Base-by-base conservation (phyloP, 2,329 filamentous ascomycete species). In the Pseudogymnoascus sp. region DNA sequence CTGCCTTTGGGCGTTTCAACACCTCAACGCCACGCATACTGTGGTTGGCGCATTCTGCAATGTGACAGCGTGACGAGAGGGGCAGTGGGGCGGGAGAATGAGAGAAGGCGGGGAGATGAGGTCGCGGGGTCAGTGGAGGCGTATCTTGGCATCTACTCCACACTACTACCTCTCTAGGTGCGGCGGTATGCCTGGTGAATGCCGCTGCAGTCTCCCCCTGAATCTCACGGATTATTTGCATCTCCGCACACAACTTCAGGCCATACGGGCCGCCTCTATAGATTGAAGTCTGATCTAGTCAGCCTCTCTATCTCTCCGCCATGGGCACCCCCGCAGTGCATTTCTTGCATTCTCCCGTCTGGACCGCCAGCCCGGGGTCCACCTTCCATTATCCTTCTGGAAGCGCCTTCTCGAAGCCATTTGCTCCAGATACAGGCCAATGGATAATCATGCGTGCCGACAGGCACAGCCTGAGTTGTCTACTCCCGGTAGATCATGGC, bases 261-360 rank as follows among this genome's bases (percentile, higher is more conserved):
- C 23, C 43, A 28, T 25, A 16, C 48, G 48, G 48, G 48, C 48
- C 48, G 48, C 48, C 4, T 14, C 23, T 54, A 54, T 31, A 54
- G 48, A 54, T 54, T 54, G 28, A 31, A 25, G 48, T 54, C 48
- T 54, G 48, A 31, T 31, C 23, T 54, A 54, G 16, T 28, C 45
- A 54, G 23, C 48, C 28, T 31, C 48, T 54, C 48, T 25, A 54
- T 54, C 45, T 54, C 14, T 31, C 23, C 23, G 21, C 5, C 43
- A 48, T 28, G 25, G 23, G 48, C 14, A 28, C n/a, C 23, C n/a
- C 48, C 48, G 10, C 25, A 28, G 14, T 28, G 7, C 7, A 2
- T 54, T 54, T 31, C 48, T 28, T 54, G 48, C 48, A 54, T 54
- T 51, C n/a, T 54, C 48, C 48, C 25, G 48, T 54, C 48, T 54